These are phyloP conservation scores for Talaromyces amestolkiae DNA, from an alignment of 2,329 filamentous ascomycete species.

Conservation along the genomic window DNA sequence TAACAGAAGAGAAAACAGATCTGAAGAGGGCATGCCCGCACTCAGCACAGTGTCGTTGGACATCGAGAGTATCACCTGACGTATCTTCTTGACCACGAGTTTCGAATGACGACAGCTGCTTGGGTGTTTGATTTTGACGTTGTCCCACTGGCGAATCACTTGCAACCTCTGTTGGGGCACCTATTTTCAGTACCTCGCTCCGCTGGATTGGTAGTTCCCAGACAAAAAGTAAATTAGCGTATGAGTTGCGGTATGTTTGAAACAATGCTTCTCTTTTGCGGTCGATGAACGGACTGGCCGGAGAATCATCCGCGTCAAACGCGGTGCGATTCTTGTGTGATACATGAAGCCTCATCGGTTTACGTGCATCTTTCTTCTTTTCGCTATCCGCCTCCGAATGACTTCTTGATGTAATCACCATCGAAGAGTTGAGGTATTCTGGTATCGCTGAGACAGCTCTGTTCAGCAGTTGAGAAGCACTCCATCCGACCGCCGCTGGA, in stretches of 20 bases:
- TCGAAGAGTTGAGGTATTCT: conserved; percentile 32
- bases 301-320: conserved; percentile 54
- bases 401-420: conserved; percentile 29
- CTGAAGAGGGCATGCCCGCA: conserved; percentile 39
- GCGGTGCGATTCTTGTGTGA: conserved; percentile 56
- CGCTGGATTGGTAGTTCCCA: conserved; percentile 57
- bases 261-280: conserved; percentile 49
- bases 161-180: conserved; percentile 42
- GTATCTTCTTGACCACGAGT: conserved; percentile 20
- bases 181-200: conserved; percentile 59
- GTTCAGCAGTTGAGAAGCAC: conserved; percentile 24
- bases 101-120: conserved; percentile 26
- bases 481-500: conserved; percentile 31
- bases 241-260: conserved; percentile 54
- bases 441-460: conserved; percentile 29
- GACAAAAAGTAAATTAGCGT: conserved; percentile 58
- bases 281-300: conserved; percentile 51
- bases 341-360: conserved; percentile 43
- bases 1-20: conserved; percentile 36
- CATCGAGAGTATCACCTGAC: conserved; percentile 31
- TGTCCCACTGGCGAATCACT: conserved; percentile 23
- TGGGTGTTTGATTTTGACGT: conserved; percentile 24
- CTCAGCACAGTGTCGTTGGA: conserved; percentile 43
- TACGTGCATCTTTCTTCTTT: conserved; percentile 30
- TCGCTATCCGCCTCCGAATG: conserved; percentile 42